These are phyloP conservation scores for Ottelia alismoides DNA, from an alignment of 106 monocot species.

Conservation along the genomic window DNA sequence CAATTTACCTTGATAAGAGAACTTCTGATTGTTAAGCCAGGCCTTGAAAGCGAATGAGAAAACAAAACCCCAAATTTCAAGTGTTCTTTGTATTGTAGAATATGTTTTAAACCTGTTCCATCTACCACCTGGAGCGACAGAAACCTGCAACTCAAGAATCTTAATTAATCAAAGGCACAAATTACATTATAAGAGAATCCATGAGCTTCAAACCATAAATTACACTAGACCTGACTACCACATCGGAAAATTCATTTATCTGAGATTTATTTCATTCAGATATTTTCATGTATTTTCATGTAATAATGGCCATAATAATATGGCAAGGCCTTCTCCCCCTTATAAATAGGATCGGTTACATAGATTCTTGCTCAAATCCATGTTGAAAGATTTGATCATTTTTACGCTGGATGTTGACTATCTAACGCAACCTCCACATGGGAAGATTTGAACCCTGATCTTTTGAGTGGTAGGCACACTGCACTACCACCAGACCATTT, in stretches of 20 bases:
- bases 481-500: too few species aligned
- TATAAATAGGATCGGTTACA: too few species aligned
- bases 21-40: constrained; percentile 91
- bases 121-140: constrained; percentile 84
- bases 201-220: neutral
- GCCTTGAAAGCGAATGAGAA: constrained; percentile 72
- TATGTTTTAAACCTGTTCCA: constrained; percentile 99
- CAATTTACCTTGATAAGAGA: constrained; percentile 79
- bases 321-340: too few species aligned
- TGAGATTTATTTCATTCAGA: neutral
- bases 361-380: too few species aligned
- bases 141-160: constrained; percentile 41
- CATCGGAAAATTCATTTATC: neutral
- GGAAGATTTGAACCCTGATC: too few species aligned
- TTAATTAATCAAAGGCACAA: neutral
- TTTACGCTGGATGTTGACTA: too few species aligned
- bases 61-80: constrained; percentile 99
- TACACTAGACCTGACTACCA: neutral
- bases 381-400: too few species aligned
- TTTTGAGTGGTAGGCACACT: too few species aligned
- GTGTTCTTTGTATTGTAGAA: constrained; percentile 94
- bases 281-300: too few species aligned
- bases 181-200: neutral
- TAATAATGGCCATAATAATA: too few species aligned
- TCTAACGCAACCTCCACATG: too few species aligned